Evolutionary conservation across 345 rosid genomes (phyloP), one percentile per base, ranked within the genome.

Genomic region (Capsella bursapastoris): DNA sequence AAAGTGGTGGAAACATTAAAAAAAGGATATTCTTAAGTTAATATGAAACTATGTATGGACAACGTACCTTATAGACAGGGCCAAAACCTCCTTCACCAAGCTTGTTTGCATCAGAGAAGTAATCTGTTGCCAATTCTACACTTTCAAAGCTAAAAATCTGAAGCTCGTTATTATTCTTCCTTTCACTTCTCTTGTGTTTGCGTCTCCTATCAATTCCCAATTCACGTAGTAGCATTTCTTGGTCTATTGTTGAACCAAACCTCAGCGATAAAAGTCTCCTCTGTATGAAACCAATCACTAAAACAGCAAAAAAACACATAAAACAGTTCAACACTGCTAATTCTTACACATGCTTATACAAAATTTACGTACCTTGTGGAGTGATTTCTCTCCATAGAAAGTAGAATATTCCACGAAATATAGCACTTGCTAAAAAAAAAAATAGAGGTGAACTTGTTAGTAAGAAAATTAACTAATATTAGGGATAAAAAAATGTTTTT

Each of bases 81-180:
- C 87, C 86, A 60, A 82, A 86, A 58, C 88, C 86, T 49, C 90
- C 86, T 57, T 81, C 82, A 25, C 90, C 85, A 15, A 84, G 81
- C 78, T 79, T 78, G 62, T 83, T 83, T 65, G 48, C 56, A 22
- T 45, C 34, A 0, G 83, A 73, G 51, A 86, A 86, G 38, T 78
- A 72, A 70, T 82, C 61, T 1, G 86, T 80, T 18, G 88, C 88
- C 40, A 70, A 53, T 6, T 78, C 80, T 56, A 84, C 80, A 11
- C 70, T 78, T 35, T 78, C 79, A 48, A 84, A 83, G 56, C 79
- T 79, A 62, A 75, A 83, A 10, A 81, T 67, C 11, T 81, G 87
- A 55, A 86, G 69, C 37, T 80, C 81, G 3, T 61, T 64, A n/a
- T 74, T 58, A n/a, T 71, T 66, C 12, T 76, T 74, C 56, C 65